Evolutionary conservation across 805 yeast species (phyloP).

Genomic region (Saturnispora galanensis): DNA sequence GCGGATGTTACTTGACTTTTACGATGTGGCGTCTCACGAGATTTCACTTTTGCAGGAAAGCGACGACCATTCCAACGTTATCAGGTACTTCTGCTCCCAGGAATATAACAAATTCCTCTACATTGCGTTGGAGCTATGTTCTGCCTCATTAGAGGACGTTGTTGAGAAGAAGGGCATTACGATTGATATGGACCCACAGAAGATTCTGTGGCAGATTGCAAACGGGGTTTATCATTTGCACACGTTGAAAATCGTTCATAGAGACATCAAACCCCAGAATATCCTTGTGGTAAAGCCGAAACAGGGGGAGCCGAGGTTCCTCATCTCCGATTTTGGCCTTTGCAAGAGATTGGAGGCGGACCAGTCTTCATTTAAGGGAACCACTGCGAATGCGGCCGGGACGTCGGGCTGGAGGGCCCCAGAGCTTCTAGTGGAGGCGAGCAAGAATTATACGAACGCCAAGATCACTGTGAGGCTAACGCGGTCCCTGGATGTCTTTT

Average conservation of each 20-base stretch:
- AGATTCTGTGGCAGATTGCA: conserved; percentile 64
- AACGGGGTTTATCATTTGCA: conserved; percentile 82
- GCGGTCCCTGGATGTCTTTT: conserved; percentile 85
- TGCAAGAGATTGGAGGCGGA: conserved; percentile 88
- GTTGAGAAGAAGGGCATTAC: conserved; percentile 43
- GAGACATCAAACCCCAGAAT: conserved; percentile 93
- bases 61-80: conserved; percentile 94
- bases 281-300: conserved; percentile 72
- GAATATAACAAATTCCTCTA: conserved; percentile 78
- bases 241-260: conserved; percentile 81
- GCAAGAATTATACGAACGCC: not conserved
- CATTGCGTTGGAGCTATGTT: conserved; percentile 88
- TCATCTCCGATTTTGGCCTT: conserved; percentile 92
- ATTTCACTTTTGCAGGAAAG: conserved; percentile 81
- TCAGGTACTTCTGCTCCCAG: conserved; percentile 89
- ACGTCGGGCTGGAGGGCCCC: conserved; percentile 99
- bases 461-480: conserved; percentile 52
- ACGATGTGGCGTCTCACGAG: conserved; percentile 89
- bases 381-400: conserved; percentile 89
- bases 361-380: conserved; percentile 88
- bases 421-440: conserved; percentile 42
- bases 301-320: conserved; percentile 42
- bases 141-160: conserved; percentile 80
- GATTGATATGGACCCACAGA: conserved; percentile 35
- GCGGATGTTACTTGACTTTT: conserved; percentile 85